Evolutionary conservation across 2,329 filamentous ascomycete species (phyloP).

Genomic region (Aspergillus calidoustus): DNA sequence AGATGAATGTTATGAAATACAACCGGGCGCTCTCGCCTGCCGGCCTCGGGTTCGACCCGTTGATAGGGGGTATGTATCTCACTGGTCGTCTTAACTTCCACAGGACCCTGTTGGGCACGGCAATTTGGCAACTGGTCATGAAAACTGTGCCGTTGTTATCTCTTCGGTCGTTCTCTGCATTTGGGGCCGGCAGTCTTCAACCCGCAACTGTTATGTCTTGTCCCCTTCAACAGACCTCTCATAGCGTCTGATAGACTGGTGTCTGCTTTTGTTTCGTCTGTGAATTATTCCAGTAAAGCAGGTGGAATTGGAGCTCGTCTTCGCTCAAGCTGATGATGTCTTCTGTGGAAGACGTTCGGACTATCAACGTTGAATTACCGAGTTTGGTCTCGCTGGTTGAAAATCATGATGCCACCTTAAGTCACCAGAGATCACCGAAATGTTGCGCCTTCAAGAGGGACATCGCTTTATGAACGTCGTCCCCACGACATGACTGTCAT

Average conservation of each 20-base stretch:
- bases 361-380: background rate
- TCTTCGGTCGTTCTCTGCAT: background rate
- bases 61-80: conserved; percentile 2
- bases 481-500: background rate
- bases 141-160: background rate
- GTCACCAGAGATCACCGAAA: background rate
- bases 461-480: background rate
- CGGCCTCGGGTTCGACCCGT: background rate
- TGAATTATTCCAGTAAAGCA: conserved; percentile 16
- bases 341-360: background rate
- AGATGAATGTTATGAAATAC: background rate
- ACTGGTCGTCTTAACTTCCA: conserved; percentile 1
- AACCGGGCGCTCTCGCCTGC: background rate
- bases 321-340: background rate
- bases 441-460: background rate
- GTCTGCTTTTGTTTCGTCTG: conserved; percentile 11
- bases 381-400: background rate
- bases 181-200: background rate
- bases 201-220: conserved; percentile 3
- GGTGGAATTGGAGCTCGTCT: background rate
- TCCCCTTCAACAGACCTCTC: background rate
- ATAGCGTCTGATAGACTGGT: conserved; percentile 1
- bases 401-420: background rate
- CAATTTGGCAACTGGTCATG: background rate
- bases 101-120: conserved; percentile 2